Base-by-base conservation (phyloP, 306 rosid genomes). In the Gleditsia sinensis region DNA sequence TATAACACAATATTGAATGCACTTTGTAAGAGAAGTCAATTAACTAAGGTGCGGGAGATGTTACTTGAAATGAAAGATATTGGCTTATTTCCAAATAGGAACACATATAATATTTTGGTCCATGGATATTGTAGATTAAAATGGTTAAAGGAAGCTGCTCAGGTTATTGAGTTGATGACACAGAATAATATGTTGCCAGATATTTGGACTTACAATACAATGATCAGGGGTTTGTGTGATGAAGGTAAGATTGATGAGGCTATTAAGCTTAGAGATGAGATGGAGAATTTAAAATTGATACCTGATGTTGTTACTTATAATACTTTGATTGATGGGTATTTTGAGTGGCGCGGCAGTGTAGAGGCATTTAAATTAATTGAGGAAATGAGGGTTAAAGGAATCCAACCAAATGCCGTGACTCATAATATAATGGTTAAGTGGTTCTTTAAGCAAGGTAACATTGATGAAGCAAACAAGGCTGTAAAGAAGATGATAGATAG, bases 291-390 rank as follows among this genome's bases (percentile, higher is more conserved):
- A 78, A 88, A 81, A 56, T 40, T 88, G 74, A 34, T 74, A 25
- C 94, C 94, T 0, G 96, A 94, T 83, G 88, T 78, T 80, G 89
- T 94, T 72, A 94, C 96, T 0, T 94, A 89, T 82, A 94, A 94
- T 81, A 94, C 97, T 9, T 76, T 94, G 90, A 76, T 94, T 56
- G 84, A 94, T 72, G 93, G 88, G 74, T 84, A 83, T 78, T 91
- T 89, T 55, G 68, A 75, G 64, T 71, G 78, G 79, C 75, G 74
- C 23, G 84, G 77, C 9, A 72, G 80, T 17, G 63, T 16, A 1
- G 88, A 76, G 72, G 96, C 91, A 4, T 75, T 78, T 65, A 46
- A 33, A 81, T 81, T 94, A 63, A 68, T 89, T 13, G 91, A 84
- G 73, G 89, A 88, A 19, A 91, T 94, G 97, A 50, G 37, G 80